Evolutionary conservation across 225 moss, liverwort and hornwort species (phyloP), one percentile per base, ranked within the genome.

Genomic region (Sphagnum tenellum): DNA sequence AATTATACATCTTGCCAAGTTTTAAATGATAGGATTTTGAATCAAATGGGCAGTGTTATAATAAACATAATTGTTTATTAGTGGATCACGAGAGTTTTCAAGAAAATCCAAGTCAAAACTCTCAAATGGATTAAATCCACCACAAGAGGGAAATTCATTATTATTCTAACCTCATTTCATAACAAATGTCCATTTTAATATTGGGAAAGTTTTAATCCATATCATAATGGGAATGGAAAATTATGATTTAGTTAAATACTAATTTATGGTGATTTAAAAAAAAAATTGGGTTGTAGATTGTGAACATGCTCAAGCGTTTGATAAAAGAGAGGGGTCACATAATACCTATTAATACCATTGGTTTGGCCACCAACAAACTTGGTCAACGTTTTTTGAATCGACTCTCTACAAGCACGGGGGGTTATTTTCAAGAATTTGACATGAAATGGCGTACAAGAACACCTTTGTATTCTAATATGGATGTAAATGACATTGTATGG

Each of bases 221-320:
- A 29, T 29, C 29, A 29, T 29, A 29, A 29, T 29, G 29, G 29
- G 0, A 29, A 29, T 29, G 1, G 1, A 29, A 29, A 29, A 29
- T 29, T 29, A 29, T 29, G 29, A 29, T 29, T 1, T 29, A 29
- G 1, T 29, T 29, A 29, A 29, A 29, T 29, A 29, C 1, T 29
- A 29, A 29, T 1, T 29, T 0, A 29, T 29, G 29, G 29, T 29
- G 29, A 29, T 29, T 29, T 29, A 29, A 29, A 29, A 29, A 29
- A n/a, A n/a, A n/a, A n/a, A n/a, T n/a, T 29, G 29, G 29, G 29
- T 63, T 65, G 48, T 69, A 83, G 82, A 57, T 83, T n/a, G 73
- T 79, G 79, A 83, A 76, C 56, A 64, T 68, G 45, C 49, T 83
- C 56, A 79, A 78, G 63, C 75, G 70, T 11, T 63, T 73, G 59